Evolutionary conservation across 345 rosid species (phyloP).

Genomic region (Aquilaria sinensis): DNA sequence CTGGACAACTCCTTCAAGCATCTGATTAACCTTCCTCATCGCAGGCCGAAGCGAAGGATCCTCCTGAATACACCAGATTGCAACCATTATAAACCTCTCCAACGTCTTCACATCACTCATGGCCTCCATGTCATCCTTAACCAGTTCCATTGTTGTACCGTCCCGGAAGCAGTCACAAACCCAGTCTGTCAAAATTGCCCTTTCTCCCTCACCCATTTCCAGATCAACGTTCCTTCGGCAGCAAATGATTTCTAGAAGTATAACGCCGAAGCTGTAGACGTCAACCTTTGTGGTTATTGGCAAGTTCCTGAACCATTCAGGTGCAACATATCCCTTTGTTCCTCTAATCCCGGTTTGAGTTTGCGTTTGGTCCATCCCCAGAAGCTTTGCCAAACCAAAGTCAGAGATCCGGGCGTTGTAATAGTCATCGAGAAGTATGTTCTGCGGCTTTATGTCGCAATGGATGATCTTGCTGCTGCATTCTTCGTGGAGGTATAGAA

Average conservation of each 20-base stretch:
- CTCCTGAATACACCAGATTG: constrained; percentile 41
- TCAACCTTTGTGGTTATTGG: constrained; percentile 39
- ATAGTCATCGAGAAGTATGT: constrained; percentile 31
- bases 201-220: constrained; percentile 14
- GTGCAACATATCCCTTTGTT: constrained; percentile 42
- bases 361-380: constrained; percentile 33
- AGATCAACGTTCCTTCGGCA: constrained; percentile 23
- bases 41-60: constrained; percentile 29
- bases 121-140: constrained; percentile 19
- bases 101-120: constrained; percentile 15
- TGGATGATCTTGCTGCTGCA: constrained; percentile 39
- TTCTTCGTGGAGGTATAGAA: constrained; percentile 36
- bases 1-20: constrained; percentile 33
- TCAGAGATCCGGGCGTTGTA: constrained; percentile 38
- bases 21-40: constrained; percentile 32
- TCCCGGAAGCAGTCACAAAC: constrained; percentile 27
- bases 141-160: constrained; percentile 22
- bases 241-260: constrained; percentile 35
- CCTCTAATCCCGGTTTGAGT: constrained; percentile 38
- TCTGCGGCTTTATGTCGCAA: constrained; percentile 43
- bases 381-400: constrained; percentile 44
- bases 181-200: constrained; percentile 27
- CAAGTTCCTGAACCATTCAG: constrained; percentile 41
- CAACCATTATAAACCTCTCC: constrained; percentile 23
- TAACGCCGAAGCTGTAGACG: constrained; percentile 35